Evolutionary conservation across 331 rosid species (phyloP).

Genomic region (Dryas integrifolia): DNA sequence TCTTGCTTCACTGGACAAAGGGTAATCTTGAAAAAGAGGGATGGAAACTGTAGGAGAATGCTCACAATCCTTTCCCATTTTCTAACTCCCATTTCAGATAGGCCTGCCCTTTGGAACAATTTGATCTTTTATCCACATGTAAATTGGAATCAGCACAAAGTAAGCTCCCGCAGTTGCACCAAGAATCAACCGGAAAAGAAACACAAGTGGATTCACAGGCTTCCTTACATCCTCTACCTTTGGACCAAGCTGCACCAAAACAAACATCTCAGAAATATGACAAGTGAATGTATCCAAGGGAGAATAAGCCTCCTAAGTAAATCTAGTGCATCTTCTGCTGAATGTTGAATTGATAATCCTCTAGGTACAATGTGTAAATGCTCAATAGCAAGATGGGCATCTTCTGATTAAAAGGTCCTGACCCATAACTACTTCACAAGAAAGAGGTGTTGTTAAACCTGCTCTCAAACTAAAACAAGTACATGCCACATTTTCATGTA

Average conservation of each 20-base stretch:
- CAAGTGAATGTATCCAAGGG: not conserved
- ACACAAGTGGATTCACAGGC: constrained; percentile 21
- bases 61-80: not conserved
- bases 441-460: not conserved
- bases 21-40: not conserved
- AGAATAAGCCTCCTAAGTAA: not conserved
- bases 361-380: not conserved
- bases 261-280: not conserved
- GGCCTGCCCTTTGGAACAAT: constrained; percentile 17
- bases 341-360: not conserved
- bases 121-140: constrained; percentile 29
- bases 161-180: constrained; percentile 25
- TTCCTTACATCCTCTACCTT: constrained; percentile 23
- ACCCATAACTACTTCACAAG: not conserved
- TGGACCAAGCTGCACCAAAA: constrained; percentile 25
- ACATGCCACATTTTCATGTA: not conserved
- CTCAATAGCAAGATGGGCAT: not conserved
- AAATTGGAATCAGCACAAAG: constrained; percentile 22
- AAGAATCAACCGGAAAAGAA: constrained; percentile 25
- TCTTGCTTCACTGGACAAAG: not conserved
- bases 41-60: not conserved
- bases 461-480: not conserved
- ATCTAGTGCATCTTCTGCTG: not conserved
- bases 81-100: constrained; percentile 5
- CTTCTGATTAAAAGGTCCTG: not conserved